These are phyloP conservation scores for Ophiosphaerella herpotricha DNA, from an alignment of 2,329 filamentous ascomycete species.

Conservation along the genomic window DNA sequence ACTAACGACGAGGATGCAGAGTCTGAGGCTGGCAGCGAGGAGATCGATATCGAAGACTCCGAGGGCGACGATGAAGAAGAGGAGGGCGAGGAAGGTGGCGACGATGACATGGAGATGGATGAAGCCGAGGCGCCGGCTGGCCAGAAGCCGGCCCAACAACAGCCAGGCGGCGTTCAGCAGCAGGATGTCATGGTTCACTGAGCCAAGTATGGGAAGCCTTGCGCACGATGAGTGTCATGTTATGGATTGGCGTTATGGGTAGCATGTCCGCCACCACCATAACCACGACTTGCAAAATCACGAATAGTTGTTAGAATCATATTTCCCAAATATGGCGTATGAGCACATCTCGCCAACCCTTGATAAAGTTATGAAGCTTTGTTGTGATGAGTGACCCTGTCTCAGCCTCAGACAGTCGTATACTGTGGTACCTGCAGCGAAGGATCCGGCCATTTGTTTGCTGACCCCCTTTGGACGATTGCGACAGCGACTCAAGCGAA, in stretches of 20 bases:
- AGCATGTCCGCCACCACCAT: neutral
- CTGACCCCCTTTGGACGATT: neutral
- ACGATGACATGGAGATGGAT: slow-evolving; percentile 63
- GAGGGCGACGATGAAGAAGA: slow-evolving; percentile 75
- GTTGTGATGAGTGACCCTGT: too few relatives aligned
- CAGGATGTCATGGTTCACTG: slow-evolving; percentile 50
- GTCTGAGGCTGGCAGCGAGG: slow-evolving; percentile 77
- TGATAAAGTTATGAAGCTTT: too few relatives aligned
- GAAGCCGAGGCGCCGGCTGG: slow-evolving; percentile 53
- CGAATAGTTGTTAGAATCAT: too few relatives aligned
- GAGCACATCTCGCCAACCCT: too few relatives aligned
- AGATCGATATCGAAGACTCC: slow-evolving; percentile 77
- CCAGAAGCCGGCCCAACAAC: slow-evolving; percentile 37
- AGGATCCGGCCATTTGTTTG: too few relatives aligned
- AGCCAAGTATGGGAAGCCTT: neutral
- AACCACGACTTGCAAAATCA: neutral
- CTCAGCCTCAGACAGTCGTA: too few relatives aligned
- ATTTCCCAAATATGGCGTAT: too few relatives aligned
- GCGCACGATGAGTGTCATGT: too few relatives aligned
- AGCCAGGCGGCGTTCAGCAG: slow-evolving; percentile 26
- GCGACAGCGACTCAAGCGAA: slow-evolving; percentile 17
- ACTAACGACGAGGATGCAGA: slow-evolving; percentile 67
- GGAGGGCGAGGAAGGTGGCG: slow-evolving; percentile 61
- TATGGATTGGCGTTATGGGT: too few relatives aligned
- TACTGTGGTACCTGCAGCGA: too few relatives aligned